phyloP scores from a whole-genome alignment of 176 grass and related monocot genomes.

The Eragrostis nindensis region DNA sequence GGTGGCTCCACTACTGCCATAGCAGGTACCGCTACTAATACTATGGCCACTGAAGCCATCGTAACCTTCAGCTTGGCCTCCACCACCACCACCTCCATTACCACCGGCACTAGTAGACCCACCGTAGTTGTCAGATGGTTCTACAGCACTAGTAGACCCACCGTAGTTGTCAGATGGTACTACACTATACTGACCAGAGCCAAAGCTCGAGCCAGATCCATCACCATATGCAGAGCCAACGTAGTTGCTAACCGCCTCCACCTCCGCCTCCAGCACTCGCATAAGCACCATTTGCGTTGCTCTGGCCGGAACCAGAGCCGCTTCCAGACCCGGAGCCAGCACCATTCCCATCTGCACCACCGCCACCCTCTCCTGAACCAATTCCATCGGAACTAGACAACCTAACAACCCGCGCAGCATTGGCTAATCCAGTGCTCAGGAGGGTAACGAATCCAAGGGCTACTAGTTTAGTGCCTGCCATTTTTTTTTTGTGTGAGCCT shows the following conservation, averaged over 20 bases:
- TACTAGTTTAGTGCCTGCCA: neutral
- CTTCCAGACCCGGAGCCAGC: neutral
- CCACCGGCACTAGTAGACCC: neutral
- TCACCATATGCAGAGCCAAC: neutral
- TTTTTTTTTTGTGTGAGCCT: neutral
- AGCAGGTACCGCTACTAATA: neutral
- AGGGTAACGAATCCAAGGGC: neutral
- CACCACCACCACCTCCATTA: neutral
- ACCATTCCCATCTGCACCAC: neutral
- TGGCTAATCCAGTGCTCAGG: slow-evolving; percentile 7
- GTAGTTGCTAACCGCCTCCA: neutral
- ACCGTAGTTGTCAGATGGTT: no score
- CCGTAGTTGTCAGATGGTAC: no score
- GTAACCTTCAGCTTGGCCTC: neutral
- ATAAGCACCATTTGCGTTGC: neutral
- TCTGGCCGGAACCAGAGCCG: neutral
- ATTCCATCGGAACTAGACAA: neutral
- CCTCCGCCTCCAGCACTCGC: neutral
- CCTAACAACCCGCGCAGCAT: neutral
- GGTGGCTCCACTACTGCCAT: neutral
- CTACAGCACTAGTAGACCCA: no score
- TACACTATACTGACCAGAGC: neutral
- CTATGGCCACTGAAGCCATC: neutral
- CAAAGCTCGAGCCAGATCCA: neutral
- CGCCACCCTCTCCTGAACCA: neutral